These are phyloP conservation scores for Clitopilus hobsonii DNA, from an alignment of 768 basidiomycete genomes.

Conservation along the genomic window DNA sequence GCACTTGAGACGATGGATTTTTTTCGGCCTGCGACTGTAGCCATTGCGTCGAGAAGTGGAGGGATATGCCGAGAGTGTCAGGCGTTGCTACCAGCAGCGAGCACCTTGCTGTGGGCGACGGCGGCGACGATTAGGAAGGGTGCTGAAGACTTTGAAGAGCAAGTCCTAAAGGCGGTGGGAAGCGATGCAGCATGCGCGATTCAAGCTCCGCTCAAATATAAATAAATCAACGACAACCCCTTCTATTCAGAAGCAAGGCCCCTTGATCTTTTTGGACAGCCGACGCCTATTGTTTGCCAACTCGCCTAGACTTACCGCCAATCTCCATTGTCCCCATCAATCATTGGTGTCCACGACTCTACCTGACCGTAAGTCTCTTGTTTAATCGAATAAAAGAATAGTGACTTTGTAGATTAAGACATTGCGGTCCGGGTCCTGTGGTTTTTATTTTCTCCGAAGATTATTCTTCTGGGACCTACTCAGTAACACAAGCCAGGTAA, in stretches of 20 bases:
- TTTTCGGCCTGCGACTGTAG: conserved; percentile 66
- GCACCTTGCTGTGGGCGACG: conserved; percentile 9
- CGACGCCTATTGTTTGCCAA: conserved; percentile 5
- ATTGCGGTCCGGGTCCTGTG: not conserved
- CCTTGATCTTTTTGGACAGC: conserved; percentile 7
- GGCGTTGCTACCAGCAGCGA: not conserved
- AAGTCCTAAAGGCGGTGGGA: conserved; percentile 14
- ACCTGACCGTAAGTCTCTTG: not conserved
- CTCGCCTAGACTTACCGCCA: not conserved
- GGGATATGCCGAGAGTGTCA: conserved; percentile 6
- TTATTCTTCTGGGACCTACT: not conserved
- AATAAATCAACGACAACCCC: conserved; percentile 10
- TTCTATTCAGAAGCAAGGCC: conserved; percentile 14
- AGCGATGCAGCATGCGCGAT: conserved; percentile 7
- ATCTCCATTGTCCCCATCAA: not conserved
- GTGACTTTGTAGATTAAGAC: not conserved
- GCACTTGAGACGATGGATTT: conserved; percentile 69
- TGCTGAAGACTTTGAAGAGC: conserved; percentile 7
- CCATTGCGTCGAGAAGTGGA: conserved; percentile 31
- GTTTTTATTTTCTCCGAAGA: not conserved
- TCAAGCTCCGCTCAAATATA: conserved; percentile 19
- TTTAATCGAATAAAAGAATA: not conserved
- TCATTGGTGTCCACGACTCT: not conserved
- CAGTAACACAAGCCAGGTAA: not conserved
- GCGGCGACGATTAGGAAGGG: conserved; percentile 1